Base-by-base conservation (phyloP, 768 basidiomycete species). In the Lactifluus echinatus region DNA sequence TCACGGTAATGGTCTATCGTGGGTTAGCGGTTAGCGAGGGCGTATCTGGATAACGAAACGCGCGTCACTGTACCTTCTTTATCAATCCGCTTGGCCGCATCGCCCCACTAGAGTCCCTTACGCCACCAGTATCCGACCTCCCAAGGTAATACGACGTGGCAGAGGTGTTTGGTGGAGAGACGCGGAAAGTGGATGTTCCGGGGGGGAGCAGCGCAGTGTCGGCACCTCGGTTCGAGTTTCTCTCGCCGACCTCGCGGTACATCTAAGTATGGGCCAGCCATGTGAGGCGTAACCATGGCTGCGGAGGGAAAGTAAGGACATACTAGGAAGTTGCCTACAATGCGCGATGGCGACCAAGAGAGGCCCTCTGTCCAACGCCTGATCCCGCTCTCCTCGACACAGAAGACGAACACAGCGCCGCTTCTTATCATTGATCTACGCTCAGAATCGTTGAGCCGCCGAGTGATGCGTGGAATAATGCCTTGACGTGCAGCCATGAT, bases 311-410 rank as follows among this genome's bases (percentile, higher is more conserved):
- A 33, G 14, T 8, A 15, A 34, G 7, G 12, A 69, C 82, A 62
- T 65, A 91, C 87, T 65, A 93, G 73, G 69, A 90, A 92, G 70
- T 92, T 91, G 59, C 86, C 85, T 23, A 89, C 81, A 62, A 91
- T 92, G 8, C 89, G 79, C 58, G 86, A 89, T 0, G 89, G 89
- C 19, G 85, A 87, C 89, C 90, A 93, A 11, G 85, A 72, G 21
- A 87, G 69, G 37, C 84, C 78, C 65, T 82, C 90, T 33, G 90
- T 93, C 86, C 89, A 90, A 15, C 89, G 77, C 68, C 88, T 90
- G 71, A 93, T 92, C 12, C 87, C 87, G 66, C 87, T 89, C 67
- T 90, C 88, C 64, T 89, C 84, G 66, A 91, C 89, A 67, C 87
- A 87, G 72, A 91, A 93, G 49, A 93, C 84, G 67, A 91, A 93